Evolutionary conservation across 257 asterid species (phyloP), one percentile per base, ranked within the genome.

Genomic region (Solanum virginianum): DNA sequence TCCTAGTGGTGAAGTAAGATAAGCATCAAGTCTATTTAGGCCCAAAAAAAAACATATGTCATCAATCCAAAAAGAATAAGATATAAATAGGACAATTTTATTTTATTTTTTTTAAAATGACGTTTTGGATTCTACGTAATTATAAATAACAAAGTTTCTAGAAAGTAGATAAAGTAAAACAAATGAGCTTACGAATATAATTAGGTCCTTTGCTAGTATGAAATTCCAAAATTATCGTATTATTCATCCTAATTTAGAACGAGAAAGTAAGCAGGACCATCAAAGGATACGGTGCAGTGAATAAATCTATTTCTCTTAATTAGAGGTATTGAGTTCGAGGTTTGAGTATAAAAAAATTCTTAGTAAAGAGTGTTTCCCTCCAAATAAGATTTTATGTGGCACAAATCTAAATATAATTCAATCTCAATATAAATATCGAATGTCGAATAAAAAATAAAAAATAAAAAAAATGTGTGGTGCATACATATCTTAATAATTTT

Each of bases 311-410:
- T 32, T 32, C 0, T 32, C 4, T 32, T 32, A 32, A 2, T 32
- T 0, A 32, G 32, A 32, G 4, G 1, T 32, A 32, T 32, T 0
- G 0, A 0, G 4, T 3, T 32, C 1, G 36, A 32, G 36, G 3
- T 32, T 32, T 32, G 0, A 32, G 36, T 3, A 32, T 3, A 0
- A 32, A 29, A 29, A 29, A 32, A 32, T 32, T 32, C 0, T 32
- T 32, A 32, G 0, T 32, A 32, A 32, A 0, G 1, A 32, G 4
- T 32, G 36, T 32, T 32, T 32, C 1, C 4, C 4, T 32, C 4
- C 36, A 32, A 32, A 32, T 32, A 0, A 32, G 0, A 0, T 32
- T 0, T 32, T 32, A 32, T 0, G 1, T 0, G 0, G 1, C 1
- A 32, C 0, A 32, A 32, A 32, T 32, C 4, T 32, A 32, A 32